Evolutionary conservation across 2,329 filamentous ascomycete species (phyloP).

Genomic region (Colletotrichum spaethianum): DNA sequence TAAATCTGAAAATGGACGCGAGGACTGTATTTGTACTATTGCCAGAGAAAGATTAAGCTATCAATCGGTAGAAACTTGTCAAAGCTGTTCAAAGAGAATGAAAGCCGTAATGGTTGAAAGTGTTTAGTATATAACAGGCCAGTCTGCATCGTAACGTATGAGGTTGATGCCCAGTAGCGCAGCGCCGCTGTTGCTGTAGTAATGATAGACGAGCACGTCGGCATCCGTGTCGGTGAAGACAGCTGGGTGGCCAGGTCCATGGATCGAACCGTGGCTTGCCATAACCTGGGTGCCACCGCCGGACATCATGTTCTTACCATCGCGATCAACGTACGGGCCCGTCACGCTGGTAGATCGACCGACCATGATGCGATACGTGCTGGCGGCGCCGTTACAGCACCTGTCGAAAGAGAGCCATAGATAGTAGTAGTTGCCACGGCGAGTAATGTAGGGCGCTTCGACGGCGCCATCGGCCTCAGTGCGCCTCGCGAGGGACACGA

Average conservation of each 20-base stretch:
- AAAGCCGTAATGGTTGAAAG: too few relatives aligned
- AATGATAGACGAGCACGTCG: slow-evolving; percentile 51
- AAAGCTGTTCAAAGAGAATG: too few relatives aligned
- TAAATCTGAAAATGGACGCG: too few relatives aligned
- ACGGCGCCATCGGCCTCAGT: slow-evolving; percentile 44
- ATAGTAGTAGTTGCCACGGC: slow-evolving; percentile 49
- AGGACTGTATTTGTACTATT: too few relatives aligned
- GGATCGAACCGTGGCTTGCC: slow-evolving; percentile 47
- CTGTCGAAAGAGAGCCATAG: slow-evolving; percentile 52
- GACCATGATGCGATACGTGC: slow-evolving; percentile 52
- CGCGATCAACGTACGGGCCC: slow-evolving; percentile 48
- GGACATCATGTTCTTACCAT: slow-evolving; percentile 46
- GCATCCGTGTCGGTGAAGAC: slow-evolving; percentile 50
- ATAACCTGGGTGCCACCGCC: slow-evolving; percentile 50
- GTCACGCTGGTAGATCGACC: slow-evolving; percentile 49
- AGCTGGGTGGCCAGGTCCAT: slow-evolving; percentile 51
- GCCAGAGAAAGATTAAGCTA: too few relatives aligned
- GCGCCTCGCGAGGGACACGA: slow-evolving; percentile 48
- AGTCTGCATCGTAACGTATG: slow-evolving; percentile 47
- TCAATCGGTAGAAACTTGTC: too few relatives aligned
- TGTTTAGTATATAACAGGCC: slow-evolving; percentile 51
- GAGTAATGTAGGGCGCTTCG: slow-evolving; percentile 50
- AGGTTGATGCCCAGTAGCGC: slow-evolving; percentile 50
- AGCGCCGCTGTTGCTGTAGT: slow-evolving; percentile 46
- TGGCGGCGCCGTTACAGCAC: slow-evolving; percentile 49